Evolutionary conservation across 2,329 filamentous ascomycete species (phyloP).

Genomic region (Penicillium sp.): DNA sequence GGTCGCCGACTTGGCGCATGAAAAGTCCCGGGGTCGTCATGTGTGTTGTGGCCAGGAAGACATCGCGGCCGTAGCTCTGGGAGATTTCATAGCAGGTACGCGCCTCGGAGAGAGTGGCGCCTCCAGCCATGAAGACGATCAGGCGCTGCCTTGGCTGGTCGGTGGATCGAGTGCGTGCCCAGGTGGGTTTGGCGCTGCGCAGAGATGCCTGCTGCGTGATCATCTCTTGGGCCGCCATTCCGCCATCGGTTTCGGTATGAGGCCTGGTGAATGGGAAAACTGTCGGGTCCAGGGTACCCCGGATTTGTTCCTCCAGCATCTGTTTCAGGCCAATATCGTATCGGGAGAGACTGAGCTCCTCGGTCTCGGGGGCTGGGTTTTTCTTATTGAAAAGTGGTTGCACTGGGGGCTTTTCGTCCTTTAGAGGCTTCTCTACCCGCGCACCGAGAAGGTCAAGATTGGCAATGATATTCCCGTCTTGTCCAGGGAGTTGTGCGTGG

Average conservation of each 20-base stretch:
- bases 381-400: slow-evolving; percentile 72
- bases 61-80: slow-evolving; percentile 68
- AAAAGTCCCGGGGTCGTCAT: slow-evolving; percentile 87
- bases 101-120: slow-evolving; percentile 88
- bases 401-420: slow-evolving; percentile 68
- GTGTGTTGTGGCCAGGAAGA: slow-evolving; percentile 87
- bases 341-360: slow-evolving; percentile 82
- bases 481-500: slow-evolving; percentile 73
- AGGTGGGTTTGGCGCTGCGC: slow-evolving; percentile 88
- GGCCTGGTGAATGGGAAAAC: slow-evolving; percentile 73
- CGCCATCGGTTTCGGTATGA: slow-evolving; percentile 51
- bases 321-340: slow-evolving; percentile 79
- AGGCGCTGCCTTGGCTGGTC: slow-evolving; percentile 84
- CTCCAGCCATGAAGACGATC: slow-evolving; percentile 92
- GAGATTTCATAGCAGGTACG: slow-evolving; percentile 86
- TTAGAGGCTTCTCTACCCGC: slow-evolving; percentile 68
- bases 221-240: slow-evolving; percentile 47
- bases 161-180: slow-evolving; percentile 77
- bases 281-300: slow-evolving; percentile 64
- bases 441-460: slow-evolving; percentile 81
- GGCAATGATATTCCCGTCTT: slow-evolving; percentile 68
- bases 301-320: slow-evolving; percentile 74
- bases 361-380: slow-evolving; percentile 54
- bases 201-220: slow-evolving; percentile 66
- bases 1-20: slow-evolving; percentile 75